phyloP scores from a whole-genome alignment of 805 yeast species.

The Diddensiella transvaalensis region DNA sequence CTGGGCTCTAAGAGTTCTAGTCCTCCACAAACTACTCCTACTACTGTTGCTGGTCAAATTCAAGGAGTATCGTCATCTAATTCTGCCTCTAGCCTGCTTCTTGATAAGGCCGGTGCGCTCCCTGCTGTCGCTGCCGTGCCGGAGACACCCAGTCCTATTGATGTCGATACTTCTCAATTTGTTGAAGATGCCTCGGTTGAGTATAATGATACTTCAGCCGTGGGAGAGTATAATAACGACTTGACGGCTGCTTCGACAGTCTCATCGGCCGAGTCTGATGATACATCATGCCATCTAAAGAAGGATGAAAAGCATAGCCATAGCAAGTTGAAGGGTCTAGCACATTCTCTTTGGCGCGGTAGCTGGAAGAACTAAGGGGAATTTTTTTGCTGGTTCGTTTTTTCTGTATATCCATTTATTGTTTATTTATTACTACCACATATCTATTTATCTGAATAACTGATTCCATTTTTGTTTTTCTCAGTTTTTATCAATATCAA shows the following conservation, averaged over 20 bases:
- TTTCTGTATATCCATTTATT: background rate
- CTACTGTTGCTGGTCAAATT: slow-evolving; percentile 4
- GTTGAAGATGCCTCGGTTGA: slow-evolving; percentile 8
- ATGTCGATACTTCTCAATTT: slow-evolving; percentile 8
- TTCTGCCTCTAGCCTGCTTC: slow-evolving; percentile 12
- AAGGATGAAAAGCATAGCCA: slow-evolving; percentile 3
- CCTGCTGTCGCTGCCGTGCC: background rate
- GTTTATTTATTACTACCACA: slow-evolving; percentile 1
- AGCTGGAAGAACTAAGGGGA: slow-evolving; percentile 4
- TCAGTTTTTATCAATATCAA: too few relatives aligned
- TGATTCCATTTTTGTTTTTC: too few relatives aligned
- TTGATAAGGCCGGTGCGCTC: background rate
- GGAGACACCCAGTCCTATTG: slow-evolving; percentile 3
- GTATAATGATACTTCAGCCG: background rate
- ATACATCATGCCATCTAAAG: background rate
- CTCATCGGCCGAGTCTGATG: slow-evolving; percentile 4
- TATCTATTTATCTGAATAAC: background rate
- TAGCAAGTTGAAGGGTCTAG: slow-evolving; percentile 11
- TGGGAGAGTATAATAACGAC: background rate
- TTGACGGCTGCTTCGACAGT: background rate
- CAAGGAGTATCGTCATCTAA: background rate
- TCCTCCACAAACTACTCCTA: slow-evolving; percentile 10
- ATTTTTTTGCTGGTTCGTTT: background rate
- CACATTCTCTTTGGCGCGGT: slow-evolving; percentile 14
- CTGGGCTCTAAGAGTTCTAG: background rate